Evolutionary conservation across 441 rosid genomes (phyloP).

Genomic region (Cnidoscolus chayamansa): DNA sequence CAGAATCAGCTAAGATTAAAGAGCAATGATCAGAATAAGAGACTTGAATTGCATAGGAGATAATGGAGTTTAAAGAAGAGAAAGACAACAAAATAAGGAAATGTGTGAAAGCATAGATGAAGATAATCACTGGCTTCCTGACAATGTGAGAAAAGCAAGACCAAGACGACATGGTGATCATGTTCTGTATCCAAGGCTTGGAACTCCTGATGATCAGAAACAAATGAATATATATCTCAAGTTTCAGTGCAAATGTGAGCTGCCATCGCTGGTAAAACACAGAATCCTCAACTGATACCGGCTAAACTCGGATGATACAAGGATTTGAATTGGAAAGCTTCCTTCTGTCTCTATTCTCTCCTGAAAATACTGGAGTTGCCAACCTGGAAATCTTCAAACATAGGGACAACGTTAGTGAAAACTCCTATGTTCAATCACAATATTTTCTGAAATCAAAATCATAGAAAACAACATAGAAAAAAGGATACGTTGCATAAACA

Average conservation of each 20-base stretch:
- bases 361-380: too few relatives aligned
- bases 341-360: too few relatives aligned
- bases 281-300: background rate
- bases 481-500: too few relatives aligned
- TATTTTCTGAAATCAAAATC: too few relatives aligned
- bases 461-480: too few relatives aligned
- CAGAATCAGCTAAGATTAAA: background rate
- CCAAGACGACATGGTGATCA: background rate
- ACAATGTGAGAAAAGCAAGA: background rate
- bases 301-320: background rate
- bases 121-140: background rate
- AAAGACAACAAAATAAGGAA: constrained; percentile 1
- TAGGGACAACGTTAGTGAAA: too few relatives aligned
- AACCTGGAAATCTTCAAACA: too few relatives aligned
- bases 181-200: background rate
- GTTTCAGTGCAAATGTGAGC: too few relatives aligned
- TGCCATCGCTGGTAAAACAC: background rate
- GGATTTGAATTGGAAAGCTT: background rate
- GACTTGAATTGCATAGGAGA: constrained; percentile 1
- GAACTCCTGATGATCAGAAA: too few relatives aligned
- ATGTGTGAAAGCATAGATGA: background rate
- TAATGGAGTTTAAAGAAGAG: background rate
- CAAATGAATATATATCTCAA: background rate
- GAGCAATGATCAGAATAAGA: constrained; percentile 13
- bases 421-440: too few relatives aligned